phyloP scores from a whole-genome alignment of 2,329 filamentous ascomycete genomes.

The Fusarium sp. region DNA sequence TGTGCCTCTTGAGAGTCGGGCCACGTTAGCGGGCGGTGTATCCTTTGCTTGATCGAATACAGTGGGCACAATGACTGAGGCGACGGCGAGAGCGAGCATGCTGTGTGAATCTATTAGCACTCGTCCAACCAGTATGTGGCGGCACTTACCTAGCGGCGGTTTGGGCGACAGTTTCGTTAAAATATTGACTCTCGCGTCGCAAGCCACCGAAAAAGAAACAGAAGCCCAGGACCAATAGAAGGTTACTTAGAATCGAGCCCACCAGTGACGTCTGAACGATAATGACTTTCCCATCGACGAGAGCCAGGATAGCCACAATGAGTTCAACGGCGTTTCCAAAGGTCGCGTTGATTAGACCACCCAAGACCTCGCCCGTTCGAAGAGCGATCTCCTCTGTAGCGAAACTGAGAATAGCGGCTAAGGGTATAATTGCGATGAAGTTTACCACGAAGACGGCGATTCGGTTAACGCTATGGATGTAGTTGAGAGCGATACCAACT shows the following conservation, averaged over 20 bases:
- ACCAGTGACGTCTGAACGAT: constrained; percentile 95
- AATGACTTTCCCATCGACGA: constrained; percentile 76
- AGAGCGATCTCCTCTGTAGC: constrained; percentile 91
- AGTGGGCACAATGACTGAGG: constrained; percentile 87
- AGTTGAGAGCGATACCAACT: constrained; percentile 79
- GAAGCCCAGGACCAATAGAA: constrained; percentile 89
- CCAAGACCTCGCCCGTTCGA: constrained; percentile 83
- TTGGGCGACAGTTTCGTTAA: constrained; percentile 92
- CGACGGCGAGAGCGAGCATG: constrained; percentile 80
- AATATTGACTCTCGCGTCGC: constrained; percentile 82
- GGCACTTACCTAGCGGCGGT: constrained; percentile 73
- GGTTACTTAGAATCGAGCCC: constrained; percentile 89
- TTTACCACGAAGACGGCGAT: constrained; percentile 85
- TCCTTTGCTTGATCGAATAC: constrained; percentile 72
- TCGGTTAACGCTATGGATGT: constrained; percentile 62
- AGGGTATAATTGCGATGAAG: constrained; percentile 90
- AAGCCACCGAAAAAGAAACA: constrained; percentile 90
- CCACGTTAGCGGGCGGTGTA: constrained; percentile 59
- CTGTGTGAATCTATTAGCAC: not conserved
- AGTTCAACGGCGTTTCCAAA: constrained; percentile 94
- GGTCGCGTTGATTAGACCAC: constrained; percentile 87
- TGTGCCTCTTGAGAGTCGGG: constrained; percentile 75
- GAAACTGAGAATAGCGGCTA: constrained; percentile 86
- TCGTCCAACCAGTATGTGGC: not conserved
- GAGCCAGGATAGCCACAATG: constrained; percentile 87